These are phyloP conservation scores for Rutstroemia sp. DNA, from an alignment of 2,329 filamentous ascomycete species.

Conservation along the genomic window DNA sequence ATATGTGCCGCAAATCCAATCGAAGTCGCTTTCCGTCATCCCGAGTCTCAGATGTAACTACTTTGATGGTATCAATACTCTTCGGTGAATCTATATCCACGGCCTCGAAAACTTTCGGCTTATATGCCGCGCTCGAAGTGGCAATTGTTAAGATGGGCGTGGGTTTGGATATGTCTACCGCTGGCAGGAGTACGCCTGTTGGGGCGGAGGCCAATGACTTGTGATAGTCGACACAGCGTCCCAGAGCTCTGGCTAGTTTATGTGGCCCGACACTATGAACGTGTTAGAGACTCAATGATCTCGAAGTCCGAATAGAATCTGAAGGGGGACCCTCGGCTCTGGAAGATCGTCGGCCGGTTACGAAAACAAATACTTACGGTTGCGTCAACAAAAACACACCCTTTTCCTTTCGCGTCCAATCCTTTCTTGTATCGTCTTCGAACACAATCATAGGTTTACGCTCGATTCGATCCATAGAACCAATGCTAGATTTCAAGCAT, in stretches of 20 bases:
- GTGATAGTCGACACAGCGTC: conserved; percentile 13
- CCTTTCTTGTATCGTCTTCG: conserved; percentile 10
- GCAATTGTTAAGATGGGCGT: no score
- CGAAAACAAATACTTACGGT: conserved; percentile 12
- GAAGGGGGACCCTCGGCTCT: neutral
- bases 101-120: no score
- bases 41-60: neutral
- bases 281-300: neutral
- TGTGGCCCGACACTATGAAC: conserved; percentile 16
- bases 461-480: neutral
- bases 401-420: neutral
- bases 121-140: no score
- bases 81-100: no score
- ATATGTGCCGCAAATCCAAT: neutral
- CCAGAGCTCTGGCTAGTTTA: conserved; percentile 15
- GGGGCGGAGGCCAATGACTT: neutral
- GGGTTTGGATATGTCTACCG: neutral
- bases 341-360: neutral
- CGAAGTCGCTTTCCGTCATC: neutral
- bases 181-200: no score
- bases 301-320: neutral
- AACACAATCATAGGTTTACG: conserved; percentile 17
- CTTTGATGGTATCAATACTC: neutral
- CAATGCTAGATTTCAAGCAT: conserved; percentile 13
- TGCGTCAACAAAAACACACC: conserved; percentile 15